These are phyloP conservation scores for Sphaerosporella brunnea DNA, from an alignment of 495 filamentous ascomycete species.

Conservation along the genomic window DNA sequence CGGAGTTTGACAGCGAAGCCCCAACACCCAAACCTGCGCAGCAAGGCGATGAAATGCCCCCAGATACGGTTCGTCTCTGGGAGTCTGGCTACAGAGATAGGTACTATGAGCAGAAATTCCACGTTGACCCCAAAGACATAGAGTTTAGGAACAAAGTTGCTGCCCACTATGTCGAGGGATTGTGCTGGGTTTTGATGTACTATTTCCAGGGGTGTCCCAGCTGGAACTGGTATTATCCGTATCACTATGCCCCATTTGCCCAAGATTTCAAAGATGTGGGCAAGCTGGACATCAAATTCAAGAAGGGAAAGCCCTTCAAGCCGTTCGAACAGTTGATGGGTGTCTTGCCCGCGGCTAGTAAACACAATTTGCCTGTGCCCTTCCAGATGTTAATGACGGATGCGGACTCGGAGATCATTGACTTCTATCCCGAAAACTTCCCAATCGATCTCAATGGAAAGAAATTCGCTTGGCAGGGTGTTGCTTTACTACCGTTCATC, in stretches of 20 bases:
- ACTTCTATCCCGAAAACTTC: constrained; percentile 95
- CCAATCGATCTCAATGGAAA: constrained; percentile 88
- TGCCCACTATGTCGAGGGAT: constrained; percentile 82
- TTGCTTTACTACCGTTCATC: constrained; percentile 86
- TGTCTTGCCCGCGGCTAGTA: constrained; percentile 79
- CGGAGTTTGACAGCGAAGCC: constrained; percentile 42
- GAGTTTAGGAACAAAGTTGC: constrained; percentile 85
- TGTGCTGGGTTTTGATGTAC: constrained; percentile 95
- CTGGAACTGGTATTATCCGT: constrained; percentile 98
- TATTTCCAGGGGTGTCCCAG: constrained; percentile 97
- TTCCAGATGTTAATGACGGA: constrained; percentile 82
- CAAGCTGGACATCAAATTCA: constrained; percentile 62
- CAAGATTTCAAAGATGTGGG: constrained; percentile 78
- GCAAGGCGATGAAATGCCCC: constrained; percentile 42
- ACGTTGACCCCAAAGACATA: constrained; percentile 60
- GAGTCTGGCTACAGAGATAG: constrained; percentile 85
- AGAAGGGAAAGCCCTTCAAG: constrained; percentile 69
- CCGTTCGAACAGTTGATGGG: constrained; percentile 99
- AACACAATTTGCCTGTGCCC: constrained; percentile 69
- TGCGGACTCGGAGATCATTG: constrained; percentile 72
- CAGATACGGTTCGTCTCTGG: constrained; percentile 80
- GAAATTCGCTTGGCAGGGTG: constrained; percentile 96
- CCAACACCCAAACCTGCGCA: constrained; percentile 31
- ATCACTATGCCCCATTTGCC: constrained; percentile 95
- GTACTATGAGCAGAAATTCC: constrained; percentile 96